Evolutionary conservation across 1,139 yeast genomes (phyloP), one percentile per base, ranked within the genome.

Genomic region (Kodamaea anthophila): DNA sequence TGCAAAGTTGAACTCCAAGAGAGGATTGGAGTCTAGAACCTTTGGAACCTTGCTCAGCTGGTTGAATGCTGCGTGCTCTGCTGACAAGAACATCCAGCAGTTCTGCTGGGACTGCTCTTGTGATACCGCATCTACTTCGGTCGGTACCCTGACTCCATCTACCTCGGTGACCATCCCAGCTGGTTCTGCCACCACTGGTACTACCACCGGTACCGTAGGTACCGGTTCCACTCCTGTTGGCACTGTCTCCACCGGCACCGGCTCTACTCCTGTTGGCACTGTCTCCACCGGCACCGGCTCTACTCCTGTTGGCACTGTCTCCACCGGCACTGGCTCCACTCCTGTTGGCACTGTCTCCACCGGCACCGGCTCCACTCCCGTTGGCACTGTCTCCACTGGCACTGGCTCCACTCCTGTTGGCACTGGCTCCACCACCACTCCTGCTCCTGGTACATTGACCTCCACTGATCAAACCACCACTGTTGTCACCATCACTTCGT

Each of bases 271-370:
- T 15, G 15, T 28, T 9, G 22, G 24, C 10, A 15, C 8, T 16
- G 18, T 6, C 18, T 16, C 18, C 9, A 16, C 18, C 18, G 16
- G 30, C 15, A 22, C 31, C 13, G 54, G 8, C 18, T 6, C 18
- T 9, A 16, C 62, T 9, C 50, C 61, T 12, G 58, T 60, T 34
- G 70, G 70, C 23, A 39, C 58, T 13, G 51, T 58, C 40, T 63
- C 70, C 8, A 64, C 61, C 18, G 32, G 52, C 26, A 55, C 65
- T 24, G 41, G 49, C 5, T 46, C 33, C 2, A 36, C 42, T 3
- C 48, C 45, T 5, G 33, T 34, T 13, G 11, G 43, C 13, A 12
- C 25, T 9, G 10, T 9, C 8, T 9, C 9, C 5, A 9, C 25
- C 9, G 18, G 15, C 18, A 12, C 25, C 14, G 28, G 24, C 16